Conservation (phyloP, 305 asterid species). For the Solanum chacoense region DNA sequence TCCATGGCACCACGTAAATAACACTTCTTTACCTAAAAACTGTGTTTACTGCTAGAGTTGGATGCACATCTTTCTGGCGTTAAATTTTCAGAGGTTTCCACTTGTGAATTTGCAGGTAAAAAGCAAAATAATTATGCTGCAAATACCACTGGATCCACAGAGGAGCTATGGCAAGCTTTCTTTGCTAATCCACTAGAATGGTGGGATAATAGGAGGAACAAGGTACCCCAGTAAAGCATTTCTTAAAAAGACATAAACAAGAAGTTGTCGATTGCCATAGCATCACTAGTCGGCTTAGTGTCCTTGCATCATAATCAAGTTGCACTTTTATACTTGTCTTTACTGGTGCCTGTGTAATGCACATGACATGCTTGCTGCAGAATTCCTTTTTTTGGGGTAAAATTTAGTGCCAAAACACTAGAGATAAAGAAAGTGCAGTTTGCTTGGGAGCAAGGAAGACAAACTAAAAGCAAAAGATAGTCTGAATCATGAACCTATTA, state of each 20-base stretch:
- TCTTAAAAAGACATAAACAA: not conserved
- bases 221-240: slow-evolving; percentile 32
- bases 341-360: not conserved
- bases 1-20: slow-evolving; percentile 33
- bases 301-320: not conserved
- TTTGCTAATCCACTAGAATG: slow-evolving; percentile 87
- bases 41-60: not conserved
- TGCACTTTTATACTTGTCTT: not conserved
- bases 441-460: not conserved
- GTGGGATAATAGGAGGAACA: slow-evolving; percentile 97
- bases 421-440: not conserved
- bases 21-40: not conserved
- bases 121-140: slow-evolving; percentile 31
- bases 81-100: not conserved
- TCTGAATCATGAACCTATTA: not conserved
- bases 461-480: not conserved
- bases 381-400: not conserved
- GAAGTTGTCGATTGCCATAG: not conserved
- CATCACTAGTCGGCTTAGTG: not conserved
- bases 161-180: slow-evolving; percentile 95
- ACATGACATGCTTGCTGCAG: not conserved
- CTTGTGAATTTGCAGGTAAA: slow-evolving; percentile 35
- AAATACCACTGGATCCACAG: slow-evolving; percentile 49
- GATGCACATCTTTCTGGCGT: slow-evolving; percentile 3
- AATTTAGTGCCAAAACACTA: not conserved